These are phyloP conservation scores for Luffa aegyptiaca DNA, from an alignment of 306 rosid species.

Conservation along the genomic window DNA sequence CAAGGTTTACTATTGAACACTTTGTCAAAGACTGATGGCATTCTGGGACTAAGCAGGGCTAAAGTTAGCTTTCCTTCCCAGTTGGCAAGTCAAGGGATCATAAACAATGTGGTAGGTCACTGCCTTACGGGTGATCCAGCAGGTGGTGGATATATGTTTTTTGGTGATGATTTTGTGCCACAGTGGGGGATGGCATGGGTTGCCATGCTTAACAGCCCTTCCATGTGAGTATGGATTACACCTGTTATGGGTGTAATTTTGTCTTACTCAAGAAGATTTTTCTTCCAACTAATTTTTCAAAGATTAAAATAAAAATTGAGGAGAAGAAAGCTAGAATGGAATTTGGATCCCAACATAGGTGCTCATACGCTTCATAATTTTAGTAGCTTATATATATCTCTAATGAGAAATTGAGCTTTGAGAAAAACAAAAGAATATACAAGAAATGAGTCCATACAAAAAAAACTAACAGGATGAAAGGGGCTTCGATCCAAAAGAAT, in stretches of 20 bases:
- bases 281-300: neutral
- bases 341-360: neutral
- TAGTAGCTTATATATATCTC: neutral
- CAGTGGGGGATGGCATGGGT: conserved; percentile 68
- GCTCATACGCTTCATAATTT: conserved; percentile 3
- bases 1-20: conserved; percentile 53
- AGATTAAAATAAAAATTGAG: neutral
- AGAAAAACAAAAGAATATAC: neutral
- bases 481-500: neutral
- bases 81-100: conserved; percentile 56
- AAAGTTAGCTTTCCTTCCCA: conserved; percentile 63
- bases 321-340: neutral
- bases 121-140: conserved; percentile 38
- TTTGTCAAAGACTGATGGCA: conserved; percentile 65
- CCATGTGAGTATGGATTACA: conserved; percentile 36
- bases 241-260: neutral
- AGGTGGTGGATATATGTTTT: conserved; percentile 74
- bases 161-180: conserved; percentile 70
- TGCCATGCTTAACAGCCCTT: conserved; percentile 40
- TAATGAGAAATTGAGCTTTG: neutral
- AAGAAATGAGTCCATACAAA: neutral
- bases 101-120: conserved; percentile 71
- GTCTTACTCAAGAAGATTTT: neutral
- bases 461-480: neutral
- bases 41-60: conserved; percentile 61